phyloP scores from a whole-genome alignment of 1,284 basidiomycete genomes.

The Wallemia ichthyophaga region DNA sequence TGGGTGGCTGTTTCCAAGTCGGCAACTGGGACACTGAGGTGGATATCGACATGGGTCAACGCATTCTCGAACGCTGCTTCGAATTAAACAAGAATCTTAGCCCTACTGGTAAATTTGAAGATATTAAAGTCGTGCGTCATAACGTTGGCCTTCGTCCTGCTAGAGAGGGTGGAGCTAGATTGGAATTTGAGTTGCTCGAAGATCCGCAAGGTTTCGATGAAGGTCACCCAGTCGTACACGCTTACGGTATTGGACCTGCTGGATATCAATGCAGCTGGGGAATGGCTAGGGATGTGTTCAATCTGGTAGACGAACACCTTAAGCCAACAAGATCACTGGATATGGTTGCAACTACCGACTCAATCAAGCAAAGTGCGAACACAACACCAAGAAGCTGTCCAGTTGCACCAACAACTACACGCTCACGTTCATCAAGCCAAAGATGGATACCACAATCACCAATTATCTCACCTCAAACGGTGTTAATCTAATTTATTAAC shows the following conservation, averaged over 20 bases:
- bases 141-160: constrained; percentile 10
- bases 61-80: constrained; percentile 20
- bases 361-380: background rate
- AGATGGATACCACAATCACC: background rate
- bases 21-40: constrained; percentile 22
- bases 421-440: background rate
- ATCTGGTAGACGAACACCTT: constrained; percentile 7
- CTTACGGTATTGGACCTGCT: constrained; percentile 5
- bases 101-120: constrained; percentile 4
- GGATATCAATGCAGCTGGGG: constrained; percentile 12
- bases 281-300: constrained; percentile 10
- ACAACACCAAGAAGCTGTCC: background rate
- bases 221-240: constrained; percentile 3
- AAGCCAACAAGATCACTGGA: background rate
- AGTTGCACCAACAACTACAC: background rate
- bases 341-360: background rate
- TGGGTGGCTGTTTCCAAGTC: constrained; percentile 26
- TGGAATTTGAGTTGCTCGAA: constrained; percentile 6
- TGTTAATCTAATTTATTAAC: background rate
- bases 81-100: constrained; percentile 8
- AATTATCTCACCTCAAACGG: background rate
- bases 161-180: constrained; percentile 8
- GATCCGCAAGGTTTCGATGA: background rate
- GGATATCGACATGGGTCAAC: constrained; percentile 18
- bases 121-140: constrained; percentile 7